Conservation (phyloP, 1,139 yeast genomes). For the Petasospora fabianii region DNA sequence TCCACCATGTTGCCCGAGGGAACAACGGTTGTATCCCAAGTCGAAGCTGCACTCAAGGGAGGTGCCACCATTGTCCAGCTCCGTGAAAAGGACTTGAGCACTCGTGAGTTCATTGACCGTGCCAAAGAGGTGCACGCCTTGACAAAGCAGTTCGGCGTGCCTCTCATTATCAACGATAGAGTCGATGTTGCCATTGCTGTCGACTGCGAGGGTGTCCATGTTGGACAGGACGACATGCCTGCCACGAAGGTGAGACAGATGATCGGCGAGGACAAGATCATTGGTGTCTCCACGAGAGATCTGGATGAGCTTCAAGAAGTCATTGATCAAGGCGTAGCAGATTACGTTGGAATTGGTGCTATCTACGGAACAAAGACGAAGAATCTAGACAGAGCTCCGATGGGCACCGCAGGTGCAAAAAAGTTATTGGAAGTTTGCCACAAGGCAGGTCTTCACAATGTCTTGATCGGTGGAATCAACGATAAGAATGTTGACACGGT, state of each 20-base stretch:
- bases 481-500: constrained; percentile 55
- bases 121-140: constrained; percentile 61
- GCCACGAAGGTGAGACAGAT: constrained; percentile 55
- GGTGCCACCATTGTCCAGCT: constrained; percentile 84
- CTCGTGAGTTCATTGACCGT: constrained; percentile 60
- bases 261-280: constrained; percentile 68
- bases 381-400: constrained; percentile 43
- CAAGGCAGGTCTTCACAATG: constrained; percentile 49
- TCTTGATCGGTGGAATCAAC: constrained; percentile 87
- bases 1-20: constrained; percentile 70
- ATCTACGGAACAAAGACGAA: constrained; percentile 76
- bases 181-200: constrained; percentile 87
- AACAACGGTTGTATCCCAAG: constrained; percentile 55
- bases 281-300: constrained; percentile 75
- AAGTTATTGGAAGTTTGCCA: constrained; percentile 48
- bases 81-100: constrained; percentile 73
- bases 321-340: constrained; percentile 53
- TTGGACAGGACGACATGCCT: constrained; percentile 92
- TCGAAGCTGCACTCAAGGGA: constrained; percentile 55
- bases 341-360: constrained; percentile 87
- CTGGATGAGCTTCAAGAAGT: constrained; percentile 57
- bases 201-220: constrained; percentile 90
- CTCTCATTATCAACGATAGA: constrained; percentile 83
- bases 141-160: constrained; percentile 59
- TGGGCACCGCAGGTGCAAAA: constrained; percentile 69